Conservation (phyloP, 1,284 basidiomycete genomes). For the Sporisorium reilianum region DNA sequence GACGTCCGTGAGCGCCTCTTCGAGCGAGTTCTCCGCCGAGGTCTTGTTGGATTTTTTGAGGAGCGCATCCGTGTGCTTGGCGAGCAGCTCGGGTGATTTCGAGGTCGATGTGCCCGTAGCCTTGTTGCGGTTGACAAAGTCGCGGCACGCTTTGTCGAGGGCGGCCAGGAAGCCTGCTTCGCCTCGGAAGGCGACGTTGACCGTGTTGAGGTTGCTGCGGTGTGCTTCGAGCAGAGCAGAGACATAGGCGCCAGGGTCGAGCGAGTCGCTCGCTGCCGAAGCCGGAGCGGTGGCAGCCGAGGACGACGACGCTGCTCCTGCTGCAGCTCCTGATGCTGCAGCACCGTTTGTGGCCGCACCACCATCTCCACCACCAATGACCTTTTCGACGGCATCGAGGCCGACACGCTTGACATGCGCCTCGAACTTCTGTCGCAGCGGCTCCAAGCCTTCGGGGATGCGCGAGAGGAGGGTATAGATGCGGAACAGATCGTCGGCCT, state of each 20-base stretch:
- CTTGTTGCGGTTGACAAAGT: conserved; percentile 94
- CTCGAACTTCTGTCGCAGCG: conserved; percentile 91
- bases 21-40: conserved; percentile 88
- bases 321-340: conserved; percentile 15
- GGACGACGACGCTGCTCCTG: conserved; percentile 14
- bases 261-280: conserved; percentile 71
- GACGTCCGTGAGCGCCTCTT: conserved; percentile 88
- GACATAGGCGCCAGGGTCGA: conserved; percentile 89
- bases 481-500: conserved; percentile 83
- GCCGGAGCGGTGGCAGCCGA: conserved; percentile 25
- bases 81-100: conserved; percentile 90
- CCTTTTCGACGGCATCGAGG: conserved; percentile 83
- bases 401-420: conserved; percentile 93
- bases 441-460: conserved; percentile 90
- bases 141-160: conserved; percentile 91
- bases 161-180: conserved; percentile 96
- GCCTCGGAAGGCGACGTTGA: conserved; percentile 88
- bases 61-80: conserved; percentile 91
- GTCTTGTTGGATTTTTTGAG: conserved; percentile 94
- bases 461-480: conserved; percentile 94
- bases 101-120: conserved; percentile 73
- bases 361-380: conserved; percentile 73
- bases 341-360: conserved; percentile 68
- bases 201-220: conserved; percentile 89
- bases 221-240: conserved; percentile 92